phyloP scores from a whole-genome alignment of 352 stramenopile genomes.

The Phytophthora hybrid region DNA sequence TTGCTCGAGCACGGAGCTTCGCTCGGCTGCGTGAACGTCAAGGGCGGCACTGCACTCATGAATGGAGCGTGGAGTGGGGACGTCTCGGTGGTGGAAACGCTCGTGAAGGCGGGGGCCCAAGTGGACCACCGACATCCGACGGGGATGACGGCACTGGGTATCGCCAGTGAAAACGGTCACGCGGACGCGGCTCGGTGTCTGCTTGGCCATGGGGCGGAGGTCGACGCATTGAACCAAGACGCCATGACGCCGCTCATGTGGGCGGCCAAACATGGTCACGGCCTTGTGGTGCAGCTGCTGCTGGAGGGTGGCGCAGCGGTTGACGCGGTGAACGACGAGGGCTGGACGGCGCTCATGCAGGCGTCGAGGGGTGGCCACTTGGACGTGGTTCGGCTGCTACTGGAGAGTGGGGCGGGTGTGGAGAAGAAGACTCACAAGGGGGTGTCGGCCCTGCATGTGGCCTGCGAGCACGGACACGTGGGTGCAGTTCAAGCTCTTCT shows the following conservation, averaged over 20 bases:
- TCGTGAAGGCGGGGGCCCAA: background rate
- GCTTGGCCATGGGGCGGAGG: background rate
- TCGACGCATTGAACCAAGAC: background rate
- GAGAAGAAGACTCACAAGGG: background rate
- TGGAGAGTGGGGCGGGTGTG: background rate
- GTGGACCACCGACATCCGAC: background rate
- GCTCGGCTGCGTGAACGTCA: background rate
- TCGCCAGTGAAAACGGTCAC: background rate
- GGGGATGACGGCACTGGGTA: background rate
- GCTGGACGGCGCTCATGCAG: background rate
- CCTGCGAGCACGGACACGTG: background rate
- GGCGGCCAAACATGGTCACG: background rate
- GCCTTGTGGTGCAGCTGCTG: background rate
- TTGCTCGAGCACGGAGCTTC: background rate
- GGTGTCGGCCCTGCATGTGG: background rate
- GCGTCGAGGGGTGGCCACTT: background rate
- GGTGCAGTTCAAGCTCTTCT: background rate
- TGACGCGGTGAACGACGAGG: background rate
- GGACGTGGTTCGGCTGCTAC: background rate
- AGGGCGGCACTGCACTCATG: background rate
- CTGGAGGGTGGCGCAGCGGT: background rate
- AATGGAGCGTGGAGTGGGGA: background rate
- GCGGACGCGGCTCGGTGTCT: background rate
- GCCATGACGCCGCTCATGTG: background rate
- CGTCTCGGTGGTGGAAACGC: background rate